Conservation (phyloP, 495 filamentous ascomycete genomes). For the Tuber microsphaerosporum region DNA sequence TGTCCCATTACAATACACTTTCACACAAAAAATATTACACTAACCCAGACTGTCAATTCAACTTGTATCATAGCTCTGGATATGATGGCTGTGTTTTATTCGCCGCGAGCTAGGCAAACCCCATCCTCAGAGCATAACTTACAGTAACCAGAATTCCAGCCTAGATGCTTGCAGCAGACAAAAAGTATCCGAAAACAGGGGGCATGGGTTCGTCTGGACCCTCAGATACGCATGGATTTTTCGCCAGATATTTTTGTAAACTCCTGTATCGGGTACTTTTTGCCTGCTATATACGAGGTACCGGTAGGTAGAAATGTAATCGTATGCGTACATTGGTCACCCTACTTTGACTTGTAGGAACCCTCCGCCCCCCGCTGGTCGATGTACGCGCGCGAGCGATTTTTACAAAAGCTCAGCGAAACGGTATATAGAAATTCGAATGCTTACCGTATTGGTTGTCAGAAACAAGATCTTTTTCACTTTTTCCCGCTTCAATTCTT, state of each 20-base stretch:
- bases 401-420: background rate
- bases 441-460: background rate
- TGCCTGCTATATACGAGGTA: no score
- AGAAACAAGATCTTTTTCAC: background rate
- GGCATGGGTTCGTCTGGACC: no score
- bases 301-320: no score
- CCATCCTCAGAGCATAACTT: background rate
- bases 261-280: background rate
- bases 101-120: background rate
- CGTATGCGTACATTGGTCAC: background rate
- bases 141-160: background rate
- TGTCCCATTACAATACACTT: constrained; percentile 1
- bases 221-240: no score
- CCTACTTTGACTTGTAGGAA: background rate
- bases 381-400: background rate
- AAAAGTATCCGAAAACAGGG: no score
- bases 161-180: background rate
- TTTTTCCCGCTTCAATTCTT: background rate
- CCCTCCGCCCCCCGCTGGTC: background rate
- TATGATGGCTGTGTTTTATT: background rate
- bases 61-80: background rate
- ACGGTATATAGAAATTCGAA: background rate
- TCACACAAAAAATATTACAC: constrained; percentile 4
- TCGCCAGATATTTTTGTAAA: background rate
- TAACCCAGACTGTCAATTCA: background rate